Conservation (phyloP, 257 asterid genomes). For the Phtheirospermum japonicum region DNA sequence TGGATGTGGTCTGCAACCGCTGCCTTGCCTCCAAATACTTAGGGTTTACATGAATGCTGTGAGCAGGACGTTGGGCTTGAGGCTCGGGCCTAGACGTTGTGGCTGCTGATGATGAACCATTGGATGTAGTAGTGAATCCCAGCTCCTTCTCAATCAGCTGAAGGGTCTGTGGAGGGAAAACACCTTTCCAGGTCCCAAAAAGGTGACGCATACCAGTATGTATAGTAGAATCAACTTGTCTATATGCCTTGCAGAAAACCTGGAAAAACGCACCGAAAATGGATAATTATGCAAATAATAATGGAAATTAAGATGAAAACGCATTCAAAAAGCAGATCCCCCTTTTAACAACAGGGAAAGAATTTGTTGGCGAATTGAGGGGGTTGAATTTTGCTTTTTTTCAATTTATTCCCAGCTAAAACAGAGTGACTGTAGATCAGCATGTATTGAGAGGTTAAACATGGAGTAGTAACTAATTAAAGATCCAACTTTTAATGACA, state of each 20-base stretch:
- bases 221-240: conserved; percentile 73
- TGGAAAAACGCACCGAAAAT: conserved; percentile 35
- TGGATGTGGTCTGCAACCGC: conserved; percentile 51
- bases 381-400: conserved; percentile 8
- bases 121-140: conserved; percentile 60
- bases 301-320: conserved; percentile 11
- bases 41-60: conserved; percentile 86
- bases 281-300: conserved; percentile 5
- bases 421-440: not conserved
- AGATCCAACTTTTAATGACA: not conserved
- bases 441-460: not conserved
- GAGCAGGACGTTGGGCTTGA: conserved; percentile 68
- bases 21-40: conserved; percentile 87
- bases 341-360: not conserved
- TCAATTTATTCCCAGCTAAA: conserved; percentile 18
- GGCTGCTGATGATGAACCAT: conserved; percentile 54
- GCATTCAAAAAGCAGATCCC: conserved; percentile 9
- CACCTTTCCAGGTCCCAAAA: conserved; percentile 94
- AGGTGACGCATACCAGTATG: conserved; percentile 93
- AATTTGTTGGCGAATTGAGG: not conserved
- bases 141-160: conserved; percentile 82
- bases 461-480: not conserved
- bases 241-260: conserved; percentile 88
- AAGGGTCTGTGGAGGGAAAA: conserved; percentile 71
- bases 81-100: conserved; percentile 51